A percentile compares a stretch with the other conserved stretches of the same genome.
Evolutionary conservation across 306 rosid genomes (phyloP).

Genomic region (Luffa aegyptiaca): DNA sequence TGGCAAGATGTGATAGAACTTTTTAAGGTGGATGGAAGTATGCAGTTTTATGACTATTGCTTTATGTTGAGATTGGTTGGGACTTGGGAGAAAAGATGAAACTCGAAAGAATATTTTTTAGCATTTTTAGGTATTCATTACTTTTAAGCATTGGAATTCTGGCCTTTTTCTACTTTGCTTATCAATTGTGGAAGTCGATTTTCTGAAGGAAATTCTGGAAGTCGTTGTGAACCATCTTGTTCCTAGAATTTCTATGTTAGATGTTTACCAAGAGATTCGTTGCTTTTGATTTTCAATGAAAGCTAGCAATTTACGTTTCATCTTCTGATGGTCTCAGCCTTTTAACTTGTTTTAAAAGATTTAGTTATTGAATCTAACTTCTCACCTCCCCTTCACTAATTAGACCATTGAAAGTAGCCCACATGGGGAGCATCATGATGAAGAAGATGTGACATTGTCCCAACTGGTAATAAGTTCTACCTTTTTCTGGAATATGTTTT

Average conservation of each 20-base stretch:
- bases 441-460: slow-evolving; percentile 75
- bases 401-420: slow-evolving; percentile 85
- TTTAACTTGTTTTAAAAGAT: background rate
- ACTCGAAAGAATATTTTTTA: background rate
- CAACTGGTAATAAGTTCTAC: slow-evolving; percentile 46
- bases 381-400: slow-evolving; percentile 13
- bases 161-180: background rate
- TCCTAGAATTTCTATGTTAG: background rate
- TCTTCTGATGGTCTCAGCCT: background rate
- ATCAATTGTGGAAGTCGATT: background rate
- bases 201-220: background rate
- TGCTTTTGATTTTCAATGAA: background rate
- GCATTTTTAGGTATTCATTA: background rate
- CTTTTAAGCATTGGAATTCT: background rate
- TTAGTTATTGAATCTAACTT: background rate
- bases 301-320: background rate
- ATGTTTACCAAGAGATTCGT: background rate
- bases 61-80: background rate
- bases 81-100: background rate
- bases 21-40: background rate
- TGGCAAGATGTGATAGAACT: background rate
- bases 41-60: background rate
- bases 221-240: background rate
- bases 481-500: slow-evolving; percentile 7
- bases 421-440: slow-evolving; percentile 48